phyloP scores from a whole-genome alignment of 495 filamentous ascomycete species.

The Aspergillus steynii region DNA sequence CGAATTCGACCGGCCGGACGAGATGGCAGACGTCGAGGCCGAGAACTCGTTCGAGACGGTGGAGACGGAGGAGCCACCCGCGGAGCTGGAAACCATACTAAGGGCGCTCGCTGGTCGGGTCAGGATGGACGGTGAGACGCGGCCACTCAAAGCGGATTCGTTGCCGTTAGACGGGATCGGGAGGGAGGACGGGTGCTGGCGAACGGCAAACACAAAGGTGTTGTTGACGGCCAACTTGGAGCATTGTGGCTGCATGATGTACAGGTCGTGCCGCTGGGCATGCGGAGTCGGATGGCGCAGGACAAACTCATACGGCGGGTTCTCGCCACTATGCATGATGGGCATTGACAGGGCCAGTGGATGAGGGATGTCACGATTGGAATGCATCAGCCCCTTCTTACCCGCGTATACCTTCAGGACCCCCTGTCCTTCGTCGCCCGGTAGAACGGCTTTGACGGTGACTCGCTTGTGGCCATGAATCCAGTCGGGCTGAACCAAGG shows the following conservation, averaged over 20 bases:
- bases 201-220: slow-evolving; percentile 94
- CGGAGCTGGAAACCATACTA: slow-evolving; percentile 66
- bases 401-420: slow-evolving; percentile 93
- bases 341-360: slow-evolving; percentile 89
- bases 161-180: slow-evolving; percentile 49
- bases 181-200: slow-evolving; percentile 80
- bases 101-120: slow-evolving; percentile 75
- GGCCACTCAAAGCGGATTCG: slow-evolving; percentile 42
- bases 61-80: slow-evolving; percentile 39
- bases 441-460: slow-evolving; percentile 86
- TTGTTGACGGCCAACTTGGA: slow-evolving; percentile 84
- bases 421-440: slow-evolving; percentile 85
- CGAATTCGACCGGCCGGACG: slow-evolving; percentile 52
- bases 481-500: slow-evolving; percentile 91
- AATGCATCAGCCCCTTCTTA: slow-evolving; percentile 92
- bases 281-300: slow-evolving; percentile 94
- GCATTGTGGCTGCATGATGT: slow-evolving; percentile 94
- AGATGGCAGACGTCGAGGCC: slow-evolving; percentile 50
- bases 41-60: slow-evolving; percentile 47
- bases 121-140: slow-evolving; percentile 67
- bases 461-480: slow-evolving; percentile 81
- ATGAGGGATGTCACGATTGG: slow-evolving; percentile 90
- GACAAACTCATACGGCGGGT: slow-evolving; percentile 91
- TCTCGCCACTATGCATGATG: slow-evolving; percentile 84
- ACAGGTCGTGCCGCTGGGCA: slow-evolving; percentile 93